Conservation (phyloP, 305 asterid genomes). For the Fraxinus sp. region DNA sequence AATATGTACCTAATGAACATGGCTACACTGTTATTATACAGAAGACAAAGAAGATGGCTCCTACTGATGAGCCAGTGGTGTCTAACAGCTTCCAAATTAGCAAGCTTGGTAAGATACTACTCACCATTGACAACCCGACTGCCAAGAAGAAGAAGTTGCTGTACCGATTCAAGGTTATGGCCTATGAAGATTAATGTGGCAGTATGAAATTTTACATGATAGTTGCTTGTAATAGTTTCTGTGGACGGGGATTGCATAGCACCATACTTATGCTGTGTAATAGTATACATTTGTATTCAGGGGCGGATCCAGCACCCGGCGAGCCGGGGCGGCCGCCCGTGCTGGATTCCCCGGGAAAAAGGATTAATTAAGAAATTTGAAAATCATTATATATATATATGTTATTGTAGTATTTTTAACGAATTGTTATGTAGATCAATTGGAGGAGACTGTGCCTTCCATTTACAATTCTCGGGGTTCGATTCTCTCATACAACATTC, state of each 20-base stretch:
- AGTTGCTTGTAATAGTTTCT: background rate
- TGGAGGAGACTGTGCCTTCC: too few species aligned
- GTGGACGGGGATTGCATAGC: background rate
- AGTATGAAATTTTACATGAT: background rate
- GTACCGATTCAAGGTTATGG: conserved; percentile 74
- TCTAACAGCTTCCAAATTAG: conserved; percentile 52
- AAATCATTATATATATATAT: too few species aligned
- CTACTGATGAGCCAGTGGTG: conserved; percentile 68
- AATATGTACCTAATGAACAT: conserved; percentile 63
- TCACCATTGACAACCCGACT: conserved; percentile 75
- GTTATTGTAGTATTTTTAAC: too few species aligned
- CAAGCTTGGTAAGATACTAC: conserved; percentile 76
- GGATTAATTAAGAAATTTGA: too few species aligned
- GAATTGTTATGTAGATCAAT: too few species aligned
- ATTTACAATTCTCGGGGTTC: too few species aligned
- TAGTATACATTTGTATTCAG: background rate
- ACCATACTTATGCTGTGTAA: background rate
- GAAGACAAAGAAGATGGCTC: conserved; percentile 62
- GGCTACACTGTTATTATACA: conserved; percentile 66
- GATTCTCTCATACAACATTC: too few species aligned
- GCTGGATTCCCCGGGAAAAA: too few species aligned
- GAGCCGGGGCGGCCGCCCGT: too few species aligned
- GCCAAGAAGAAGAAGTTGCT: conserved; percentile 75
- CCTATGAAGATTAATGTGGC: conserved; percentile 31
- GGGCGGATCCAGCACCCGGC: too few species aligned